Conservation (phyloP, 345 rosid species). For the Camelina neglecta region DNA sequence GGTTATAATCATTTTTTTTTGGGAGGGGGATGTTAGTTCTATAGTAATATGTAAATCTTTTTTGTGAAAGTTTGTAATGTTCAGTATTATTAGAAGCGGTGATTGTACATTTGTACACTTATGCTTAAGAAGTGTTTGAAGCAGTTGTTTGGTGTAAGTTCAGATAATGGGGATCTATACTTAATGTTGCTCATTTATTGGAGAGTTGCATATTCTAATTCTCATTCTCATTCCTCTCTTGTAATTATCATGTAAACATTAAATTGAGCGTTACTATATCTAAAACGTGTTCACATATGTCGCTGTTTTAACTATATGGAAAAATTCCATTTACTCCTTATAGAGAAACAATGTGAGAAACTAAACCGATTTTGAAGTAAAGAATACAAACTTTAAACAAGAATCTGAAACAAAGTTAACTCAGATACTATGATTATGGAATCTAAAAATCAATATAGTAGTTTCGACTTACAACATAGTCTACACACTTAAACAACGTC, state of each 20-base stretch:
- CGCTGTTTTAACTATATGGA: neutral
- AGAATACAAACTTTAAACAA: constrained; percentile 6
- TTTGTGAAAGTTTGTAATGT: neutral
- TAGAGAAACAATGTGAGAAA: neutral
- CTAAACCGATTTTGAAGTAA: neutral
- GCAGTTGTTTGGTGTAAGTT: constrained; percentile 10
- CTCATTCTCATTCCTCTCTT: too few species aligned
- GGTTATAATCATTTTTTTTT: neutral
- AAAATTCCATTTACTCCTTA: neutral
- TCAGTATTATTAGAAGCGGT: neutral
- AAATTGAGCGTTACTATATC: too few species aligned
- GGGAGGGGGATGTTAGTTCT: neutral
- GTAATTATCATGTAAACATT: too few species aligned
- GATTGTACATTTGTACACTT: constrained; percentile 18
- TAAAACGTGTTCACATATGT: too few species aligned
- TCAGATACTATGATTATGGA: neutral
- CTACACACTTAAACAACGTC: constrained; percentile 36
- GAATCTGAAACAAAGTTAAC: neutral
- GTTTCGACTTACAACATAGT: constrained; percentile 35
- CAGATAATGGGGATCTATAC: neutral
- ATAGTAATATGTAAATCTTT: neutral
- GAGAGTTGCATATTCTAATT: too few species aligned
- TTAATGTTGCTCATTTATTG: too few species aligned
- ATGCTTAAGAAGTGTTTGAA: neutral
- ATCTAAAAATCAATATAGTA: constrained; percentile 19